A percentile compares a stretch with the other conserved stretches of the same genome.
Evolutionary conservation across 2,329 filamentous ascomycete species (phyloP).

Genomic region (Fusarium sp.): DNA sequence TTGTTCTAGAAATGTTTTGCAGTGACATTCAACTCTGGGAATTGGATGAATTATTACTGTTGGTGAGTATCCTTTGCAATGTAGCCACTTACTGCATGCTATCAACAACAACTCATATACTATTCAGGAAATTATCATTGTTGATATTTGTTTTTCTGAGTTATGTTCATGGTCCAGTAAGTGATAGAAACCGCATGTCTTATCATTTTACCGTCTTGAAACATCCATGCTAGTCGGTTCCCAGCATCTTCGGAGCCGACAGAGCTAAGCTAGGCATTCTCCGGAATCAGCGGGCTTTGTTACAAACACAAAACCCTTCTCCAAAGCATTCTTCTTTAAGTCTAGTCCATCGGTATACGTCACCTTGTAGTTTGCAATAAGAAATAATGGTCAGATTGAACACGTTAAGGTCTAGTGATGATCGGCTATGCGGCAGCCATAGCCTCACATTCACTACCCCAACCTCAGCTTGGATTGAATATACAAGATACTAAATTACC

Average conservation of each 20-base stretch:
- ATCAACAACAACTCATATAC: too few relatives aligned
- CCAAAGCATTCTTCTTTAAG: conserved; percentile 7
- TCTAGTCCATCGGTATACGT: neutral
- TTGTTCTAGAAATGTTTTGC: conserved; percentile 26
- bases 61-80: neutral
- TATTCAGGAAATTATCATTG: too few relatives aligned
- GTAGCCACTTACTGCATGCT: neutral
- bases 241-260: conserved; percentile 12
- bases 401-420: neutral
- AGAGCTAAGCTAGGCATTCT: neutral
- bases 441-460: neutral
- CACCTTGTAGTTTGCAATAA: neutral
- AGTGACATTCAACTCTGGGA: neutral
- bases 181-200: neutral
- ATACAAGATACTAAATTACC: too few relatives aligned
- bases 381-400: conserved; percentile 13
- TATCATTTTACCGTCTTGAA: neutral
- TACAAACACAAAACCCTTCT: conserved; percentile 3
- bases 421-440: conserved; percentile 13
- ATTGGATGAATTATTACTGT: neutral
- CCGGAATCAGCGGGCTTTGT: conserved; percentile 20
- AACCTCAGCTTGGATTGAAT: neutral
- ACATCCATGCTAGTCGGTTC: neutral
- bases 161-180: too few relatives aligned
- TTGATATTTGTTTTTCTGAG: too few relatives aligned